phyloP scores from a whole-genome alignment of 805 yeast species.

The Saturnispora ahearnii region DNA sequence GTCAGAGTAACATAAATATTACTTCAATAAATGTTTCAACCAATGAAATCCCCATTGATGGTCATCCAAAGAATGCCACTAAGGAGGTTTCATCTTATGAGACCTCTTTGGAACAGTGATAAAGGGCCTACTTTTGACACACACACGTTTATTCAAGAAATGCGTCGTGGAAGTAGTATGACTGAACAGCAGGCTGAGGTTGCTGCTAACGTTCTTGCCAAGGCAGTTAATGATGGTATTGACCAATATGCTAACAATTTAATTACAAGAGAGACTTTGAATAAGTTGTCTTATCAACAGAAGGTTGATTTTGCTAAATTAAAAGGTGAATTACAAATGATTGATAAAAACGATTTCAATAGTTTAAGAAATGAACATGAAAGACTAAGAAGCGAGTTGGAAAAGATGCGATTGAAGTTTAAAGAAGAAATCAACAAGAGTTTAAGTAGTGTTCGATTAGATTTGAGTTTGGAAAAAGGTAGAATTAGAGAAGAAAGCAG shows the following conservation, averaged over 20 bases:
- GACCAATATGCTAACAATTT: slow-evolving; percentile 63
- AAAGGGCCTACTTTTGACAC: slow-evolving; percentile 54
- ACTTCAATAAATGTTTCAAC: not conserved
- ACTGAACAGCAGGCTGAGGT: slow-evolving; percentile 68
- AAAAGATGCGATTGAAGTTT: slow-evolving; percentile 73
- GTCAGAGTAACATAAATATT: not conserved
- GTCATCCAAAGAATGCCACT: not conserved
- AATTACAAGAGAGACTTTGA: slow-evolving; percentile 77
- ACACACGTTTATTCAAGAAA: slow-evolving; percentile 56
- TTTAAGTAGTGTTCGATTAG: slow-evolving; percentile 83
- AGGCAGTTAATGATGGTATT: slow-evolving; percentile 75
- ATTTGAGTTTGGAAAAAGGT: slow-evolving; percentile 88
- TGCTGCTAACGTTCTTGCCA: slow-evolving; percentile 62
- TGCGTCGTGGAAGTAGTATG: slow-evolving; percentile 60
- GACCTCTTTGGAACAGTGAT: not conserved
- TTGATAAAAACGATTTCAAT: slow-evolving; percentile 80
- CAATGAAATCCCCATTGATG: not conserved
- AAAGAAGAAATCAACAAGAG: slow-evolving; percentile 88
- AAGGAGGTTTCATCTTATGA: not conserved
- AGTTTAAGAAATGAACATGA: slow-evolving; percentile 82
- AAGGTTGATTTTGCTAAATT: slow-evolving; percentile 94
- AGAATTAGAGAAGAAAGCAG: slow-evolving; percentile 91
- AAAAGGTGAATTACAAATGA: slow-evolving; percentile 81
- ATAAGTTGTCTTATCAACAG: slow-evolving; percentile 85
- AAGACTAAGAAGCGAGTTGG: slow-evolving; percentile 71